Conservation (phyloP, 495 filamentous ascomycete species). For the Hypoxylon trugodes region DNA sequence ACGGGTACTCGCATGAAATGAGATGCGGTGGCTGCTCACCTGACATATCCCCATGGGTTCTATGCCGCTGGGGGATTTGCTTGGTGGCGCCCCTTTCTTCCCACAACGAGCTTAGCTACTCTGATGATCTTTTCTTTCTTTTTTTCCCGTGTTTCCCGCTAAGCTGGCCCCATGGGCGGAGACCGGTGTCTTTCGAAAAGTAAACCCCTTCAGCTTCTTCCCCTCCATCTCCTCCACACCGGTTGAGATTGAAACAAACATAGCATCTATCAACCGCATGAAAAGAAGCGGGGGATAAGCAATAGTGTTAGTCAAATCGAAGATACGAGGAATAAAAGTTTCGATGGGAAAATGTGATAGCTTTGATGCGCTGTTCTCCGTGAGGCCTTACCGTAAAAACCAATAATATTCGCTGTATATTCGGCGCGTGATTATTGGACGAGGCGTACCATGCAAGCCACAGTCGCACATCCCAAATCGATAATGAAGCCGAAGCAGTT, state of each 20-base stretch:
- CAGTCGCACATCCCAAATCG: constrained; percentile 26
- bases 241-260: not conserved
- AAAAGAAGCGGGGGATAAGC: not conserved
- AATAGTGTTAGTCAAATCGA: not conserved
- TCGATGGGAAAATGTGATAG: not conserved
- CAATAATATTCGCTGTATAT: not conserved
- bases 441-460: constrained; percentile 39
- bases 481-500: constrained; percentile 10
- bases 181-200: constrained; percentile 13
- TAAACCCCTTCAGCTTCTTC: not conserved
- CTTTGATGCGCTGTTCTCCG: not conserved
- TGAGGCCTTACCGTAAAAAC: constrained; percentile 31
- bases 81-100: not conserved
- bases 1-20: constrained; percentile 25
- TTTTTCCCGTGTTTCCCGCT: too few relatives aligned
- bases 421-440: constrained; percentile 12
- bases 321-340: not conserved
- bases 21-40: constrained; percentile 34
- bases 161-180: not conserved
- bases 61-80: too few relatives aligned
- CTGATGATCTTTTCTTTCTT: too few relatives aligned
- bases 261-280: too few relatives aligned
- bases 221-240: constrained; percentile 10
- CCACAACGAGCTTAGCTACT: too few relatives aligned
- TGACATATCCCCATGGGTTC: constrained; percentile 18